These are phyloP conservation scores for Colletotrichum sidae DNA, from an alignment of 2,329 filamentous ascomycete species.

Conservation along the genomic window DNA sequence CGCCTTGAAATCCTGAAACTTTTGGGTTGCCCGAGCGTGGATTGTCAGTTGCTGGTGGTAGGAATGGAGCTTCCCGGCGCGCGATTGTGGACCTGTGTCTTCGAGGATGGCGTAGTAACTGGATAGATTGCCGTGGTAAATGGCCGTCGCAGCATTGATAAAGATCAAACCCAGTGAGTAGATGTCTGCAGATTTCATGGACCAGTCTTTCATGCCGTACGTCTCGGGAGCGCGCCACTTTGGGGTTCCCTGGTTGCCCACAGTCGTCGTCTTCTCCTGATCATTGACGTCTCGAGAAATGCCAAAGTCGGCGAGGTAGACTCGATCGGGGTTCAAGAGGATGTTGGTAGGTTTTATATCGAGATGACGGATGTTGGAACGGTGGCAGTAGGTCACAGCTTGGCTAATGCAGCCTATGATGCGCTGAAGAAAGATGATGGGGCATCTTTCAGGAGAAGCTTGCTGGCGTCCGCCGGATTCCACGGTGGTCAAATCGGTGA, in stretches of 20 bases:
- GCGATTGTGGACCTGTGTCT: slow-evolving; percentile 46
- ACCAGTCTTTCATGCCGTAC: slow-evolving; percentile 50
- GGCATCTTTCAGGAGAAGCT: slow-evolving; percentile 41
- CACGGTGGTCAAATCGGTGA: slow-evolving; percentile 51
- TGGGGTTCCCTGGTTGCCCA: slow-evolving; percentile 53
- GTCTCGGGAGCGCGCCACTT: slow-evolving; percentile 61
- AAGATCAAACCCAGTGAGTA: slow-evolving; percentile 61
- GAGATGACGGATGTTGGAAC: slow-evolving; percentile 56
- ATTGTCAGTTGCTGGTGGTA: slow-evolving; percentile 49
- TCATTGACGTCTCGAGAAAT: slow-evolving; percentile 60
- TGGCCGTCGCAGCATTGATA: slow-evolving; percentile 56
- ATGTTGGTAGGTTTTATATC: slow-evolving; percentile 63
- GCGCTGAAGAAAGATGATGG: slow-evolving; percentile 55
- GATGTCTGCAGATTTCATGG: slow-evolving; percentile 60
- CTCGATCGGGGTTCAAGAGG: slow-evolving; percentile 55
- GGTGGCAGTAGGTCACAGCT: slow-evolving; percentile 56
- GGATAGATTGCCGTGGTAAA: slow-evolving; percentile 53
- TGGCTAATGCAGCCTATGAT: slow-evolving; percentile 59
- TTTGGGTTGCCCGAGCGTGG: slow-evolving; percentile 51
- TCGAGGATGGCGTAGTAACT: slow-evolving; percentile 48
- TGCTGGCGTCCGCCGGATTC: slow-evolving; percentile 41
- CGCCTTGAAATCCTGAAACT: slow-evolving; percentile 50
- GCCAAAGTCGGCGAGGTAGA: slow-evolving; percentile 62
- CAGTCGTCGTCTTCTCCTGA: slow-evolving; percentile 57
- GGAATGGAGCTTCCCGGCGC: slow-evolving; percentile 48